Conservation (phyloP, 1,284 basidiomycete genomes). For the Clitocybe nebularis region DNA sequence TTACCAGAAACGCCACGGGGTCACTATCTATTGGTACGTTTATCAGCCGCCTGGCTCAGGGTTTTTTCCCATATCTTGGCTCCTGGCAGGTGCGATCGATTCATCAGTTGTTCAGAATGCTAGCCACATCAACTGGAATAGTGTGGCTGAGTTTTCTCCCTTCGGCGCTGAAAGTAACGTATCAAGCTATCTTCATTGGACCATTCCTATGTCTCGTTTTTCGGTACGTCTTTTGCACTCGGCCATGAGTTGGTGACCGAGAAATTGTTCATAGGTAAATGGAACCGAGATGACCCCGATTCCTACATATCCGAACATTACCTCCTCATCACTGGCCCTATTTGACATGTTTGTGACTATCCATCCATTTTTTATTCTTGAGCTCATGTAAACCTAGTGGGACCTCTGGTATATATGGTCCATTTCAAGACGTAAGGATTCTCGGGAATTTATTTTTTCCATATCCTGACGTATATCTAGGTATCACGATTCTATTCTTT, state of each 20-base stretch:
- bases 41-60: conserved; percentile 4
- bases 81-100: conserved; percentile 66
- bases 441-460: background rate
- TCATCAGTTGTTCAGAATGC: conserved; percentile 58
- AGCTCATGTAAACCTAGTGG: conserved; percentile 44
- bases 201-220: conserved; percentile 59
- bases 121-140: conserved; percentile 64
- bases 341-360: conserved; percentile 64
- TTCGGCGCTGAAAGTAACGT: conserved; percentile 49
- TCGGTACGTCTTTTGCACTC: conserved; percentile 37
- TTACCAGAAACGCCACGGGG: conserved; percentile 56
- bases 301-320: conserved; percentile 64
- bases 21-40: conserved; percentile 59
- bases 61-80: background rate
- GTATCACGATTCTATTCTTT: conserved; percentile 64
- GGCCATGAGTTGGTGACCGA: conserved; percentile 7
- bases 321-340: conserved; percentile 60
- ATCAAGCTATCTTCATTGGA: conserved; percentile 82
- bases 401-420: conserved; percentile 75
- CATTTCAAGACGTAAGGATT: conserved; percentile 67
- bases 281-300: conserved; percentile 50
- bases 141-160: conserved; percentile 70
- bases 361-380: conserved; percentile 3
- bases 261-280: conserved; percentile 53
- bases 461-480: conserved; percentile 31